phyloP scores from a whole-genome alignment of 192 early-diverging fungal genomes.

The Coemansia sp. region DNA sequence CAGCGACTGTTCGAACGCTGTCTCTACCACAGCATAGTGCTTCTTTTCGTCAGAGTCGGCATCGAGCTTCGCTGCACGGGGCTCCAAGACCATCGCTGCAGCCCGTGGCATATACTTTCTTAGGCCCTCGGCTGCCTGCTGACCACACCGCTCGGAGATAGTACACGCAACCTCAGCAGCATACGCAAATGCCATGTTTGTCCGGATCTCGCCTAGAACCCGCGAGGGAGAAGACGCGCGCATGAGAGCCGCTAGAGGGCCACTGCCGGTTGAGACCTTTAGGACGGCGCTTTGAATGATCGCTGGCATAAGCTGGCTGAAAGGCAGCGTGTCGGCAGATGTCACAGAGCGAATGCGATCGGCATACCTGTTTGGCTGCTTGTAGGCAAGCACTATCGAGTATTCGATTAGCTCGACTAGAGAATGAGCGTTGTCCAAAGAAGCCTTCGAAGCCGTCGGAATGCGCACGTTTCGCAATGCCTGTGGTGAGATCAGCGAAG shows the following conservation, averaged over 20 bases:
- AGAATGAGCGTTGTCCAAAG: constrained; percentile 14
- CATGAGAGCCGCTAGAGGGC: constrained; percentile 19
- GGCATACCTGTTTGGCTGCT: constrained; percentile 47
- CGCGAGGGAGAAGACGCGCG: neutral
- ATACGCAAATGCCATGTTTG: constrained; percentile 11
- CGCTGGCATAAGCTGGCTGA: constrained; percentile 46
- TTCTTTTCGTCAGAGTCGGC: constrained; percentile 1
- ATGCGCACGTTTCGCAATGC: constrained; percentile 22
- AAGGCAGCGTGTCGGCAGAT: constrained; percentile 13
- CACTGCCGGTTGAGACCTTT: constrained; percentile 27
- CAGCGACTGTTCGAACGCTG: constrained; percentile 13
- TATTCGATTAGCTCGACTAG: constrained; percentile 42
- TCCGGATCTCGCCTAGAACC: constrained; percentile 22
- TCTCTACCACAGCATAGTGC: constrained; percentile 19
- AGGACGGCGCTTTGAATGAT: constrained; percentile 35
- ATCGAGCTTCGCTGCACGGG: constrained; percentile 28
- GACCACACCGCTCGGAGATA: constrained; percentile 24
- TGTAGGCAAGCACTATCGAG: constrained; percentile 25
- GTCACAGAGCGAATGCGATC: constrained; percentile 26
- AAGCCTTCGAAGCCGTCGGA: neutral
- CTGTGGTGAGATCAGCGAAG: constrained; percentile 34
- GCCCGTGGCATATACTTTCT: constrained; percentile 11
- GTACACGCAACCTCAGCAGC: constrained; percentile 35
- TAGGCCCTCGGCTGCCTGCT: constrained; percentile 10
- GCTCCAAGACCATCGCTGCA: constrained; percentile 19